Evolutionary conservation across 2,329 filamentous ascomycete species (phyloP).

Genomic region (Samsoniella hepiali): DNA sequence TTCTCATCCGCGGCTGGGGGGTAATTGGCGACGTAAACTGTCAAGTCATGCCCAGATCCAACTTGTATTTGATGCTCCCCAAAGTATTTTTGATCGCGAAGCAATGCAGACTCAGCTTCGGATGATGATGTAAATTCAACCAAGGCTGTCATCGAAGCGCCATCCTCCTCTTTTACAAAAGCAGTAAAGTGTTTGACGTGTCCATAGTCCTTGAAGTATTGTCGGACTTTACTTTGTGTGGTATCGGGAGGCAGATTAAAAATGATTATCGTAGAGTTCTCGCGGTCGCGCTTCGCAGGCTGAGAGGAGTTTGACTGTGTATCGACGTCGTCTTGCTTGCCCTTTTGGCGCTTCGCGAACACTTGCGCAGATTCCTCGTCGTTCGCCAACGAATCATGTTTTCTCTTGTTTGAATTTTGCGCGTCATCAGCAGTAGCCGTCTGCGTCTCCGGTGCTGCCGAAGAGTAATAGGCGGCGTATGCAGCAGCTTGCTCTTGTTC

Average conservation of each 20-base stretch:
- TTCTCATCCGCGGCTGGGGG: slow-evolving; percentile 70
- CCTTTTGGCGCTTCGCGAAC: slow-evolving; percentile 65
- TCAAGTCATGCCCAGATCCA: slow-evolving; percentile 70
- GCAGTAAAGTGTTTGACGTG: slow-evolving; percentile 75
- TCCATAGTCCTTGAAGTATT: slow-evolving; percentile 91
- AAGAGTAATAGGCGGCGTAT: slow-evolving; percentile 41
- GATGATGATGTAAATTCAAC: slow-evolving; percentile 82
- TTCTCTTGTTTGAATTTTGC: slow-evolving; percentile 61
- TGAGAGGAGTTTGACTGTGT: slow-evolving; percentile 16
- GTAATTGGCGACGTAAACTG: slow-evolving; percentile 88
- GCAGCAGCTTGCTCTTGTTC: slow-evolving; percentile 56
- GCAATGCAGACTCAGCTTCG: slow-evolving; percentile 76
- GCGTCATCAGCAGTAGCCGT: slow-evolving; percentile 32
- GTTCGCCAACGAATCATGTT: slow-evolving; percentile 60
- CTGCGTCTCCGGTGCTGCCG: slow-evolving; percentile 24
- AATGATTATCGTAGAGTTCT: slow-evolving; percentile 82
- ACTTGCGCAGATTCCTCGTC: slow-evolving; percentile 41
- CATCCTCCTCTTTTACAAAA: slow-evolving; percentile 57
- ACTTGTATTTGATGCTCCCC: slow-evolving; percentile 72
- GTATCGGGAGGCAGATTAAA: slow-evolving; percentile 69
- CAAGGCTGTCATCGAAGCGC: slow-evolving; percentile 64
- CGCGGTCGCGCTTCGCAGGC: slow-evolving; percentile 73
- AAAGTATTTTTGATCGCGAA: slow-evolving; percentile 77
- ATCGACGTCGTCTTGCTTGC: slow-evolving; percentile 34
- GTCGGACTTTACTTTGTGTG: slow-evolving; percentile 69